Evolutionary conservation across 352 stramenopile genomes (phyloP), one percentile per base, ranked within the genome.

Genomic region (Phytophthora kernoviae): DNA sequence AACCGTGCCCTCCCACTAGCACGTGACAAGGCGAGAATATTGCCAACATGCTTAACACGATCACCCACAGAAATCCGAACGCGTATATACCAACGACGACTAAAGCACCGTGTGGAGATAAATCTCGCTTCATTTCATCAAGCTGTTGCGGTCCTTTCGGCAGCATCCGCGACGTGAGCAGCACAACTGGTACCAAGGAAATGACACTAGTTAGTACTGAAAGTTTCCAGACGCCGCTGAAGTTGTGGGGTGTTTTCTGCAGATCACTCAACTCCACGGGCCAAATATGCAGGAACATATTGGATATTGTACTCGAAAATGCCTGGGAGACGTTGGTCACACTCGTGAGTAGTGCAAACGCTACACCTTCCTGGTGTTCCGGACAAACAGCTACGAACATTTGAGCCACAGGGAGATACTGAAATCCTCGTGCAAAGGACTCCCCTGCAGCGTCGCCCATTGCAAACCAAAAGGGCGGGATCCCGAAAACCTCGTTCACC

Each of bases 321-420:
- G 74, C 81, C 21, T 87, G 81, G 0, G 85, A 65, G 10, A 94
- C 60, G 41, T 94, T 94, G 18, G 71, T 77, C 24, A 92, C 82
- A 66, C 85, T 86, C 17, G 85, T 92, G 32, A 94, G 74, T 15
- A 94, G 70, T 26, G 85, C 81, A 58, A 88, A 94, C 5, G 85
- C 83, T 22, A 92, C 72, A 1, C 82, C 85, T 45, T 94, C 85
- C 45, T 94, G 85, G 15, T 77, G 74, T 20, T 90, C 68, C 0
- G 85, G 85, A 46, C 85, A 94, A 17, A 91, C 81, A 4, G 73
- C 69, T 11, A 92, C 84, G 37, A 92, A 87, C 73, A 92, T 90
- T 66, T 90, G 64, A 32, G 85, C 83, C 5, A 90, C 62, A 3
- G 85, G 85, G 1, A 94, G 78, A 50, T 90, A 88, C 63, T 94